These are phyloP conservation scores for Nicotiana otophora DNA, from an alignment of 257 asterid species.

Conservation along the genomic window DNA sequence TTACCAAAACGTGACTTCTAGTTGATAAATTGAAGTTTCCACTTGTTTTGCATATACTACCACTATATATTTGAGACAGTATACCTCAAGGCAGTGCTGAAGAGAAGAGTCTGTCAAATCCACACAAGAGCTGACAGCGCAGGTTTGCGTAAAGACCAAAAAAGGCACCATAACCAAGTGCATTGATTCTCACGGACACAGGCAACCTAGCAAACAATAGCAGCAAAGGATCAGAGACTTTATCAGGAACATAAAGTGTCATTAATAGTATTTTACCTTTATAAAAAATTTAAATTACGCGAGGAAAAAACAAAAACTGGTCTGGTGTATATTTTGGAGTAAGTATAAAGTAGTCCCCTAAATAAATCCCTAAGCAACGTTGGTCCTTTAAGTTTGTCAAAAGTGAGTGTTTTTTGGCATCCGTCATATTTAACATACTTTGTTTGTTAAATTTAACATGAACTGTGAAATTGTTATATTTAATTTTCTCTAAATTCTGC, in stretches of 20 bases:
- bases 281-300: background rate
- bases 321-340: no score
- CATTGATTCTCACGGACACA: conserved; percentile 74
- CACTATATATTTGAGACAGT: background rate
- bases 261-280: background rate
- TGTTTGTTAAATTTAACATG: no score
- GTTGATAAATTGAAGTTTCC: background rate
- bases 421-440: no score
- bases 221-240: background rate
- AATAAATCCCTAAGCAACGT: no score
- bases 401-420: no score
- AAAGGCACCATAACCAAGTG: conserved; percentile 94
- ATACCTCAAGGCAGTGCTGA: conserved; percentile 71
- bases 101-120: conserved; percentile 70
- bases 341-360: no score
- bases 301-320: no score
- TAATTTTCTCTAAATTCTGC: no score
- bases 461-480: no score
- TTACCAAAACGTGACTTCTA: background rate
- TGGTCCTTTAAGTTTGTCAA: no score
- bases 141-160: conserved; percentile 85
- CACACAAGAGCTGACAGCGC: conserved; percentile 78
- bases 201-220: conserved; percentile 47
- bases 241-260: background rate
- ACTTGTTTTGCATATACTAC: background rate